Evolutionary conservation across 2,329 filamentous ascomycete species (phyloP).

Genomic region (Colletotrichum karsti): DNA sequence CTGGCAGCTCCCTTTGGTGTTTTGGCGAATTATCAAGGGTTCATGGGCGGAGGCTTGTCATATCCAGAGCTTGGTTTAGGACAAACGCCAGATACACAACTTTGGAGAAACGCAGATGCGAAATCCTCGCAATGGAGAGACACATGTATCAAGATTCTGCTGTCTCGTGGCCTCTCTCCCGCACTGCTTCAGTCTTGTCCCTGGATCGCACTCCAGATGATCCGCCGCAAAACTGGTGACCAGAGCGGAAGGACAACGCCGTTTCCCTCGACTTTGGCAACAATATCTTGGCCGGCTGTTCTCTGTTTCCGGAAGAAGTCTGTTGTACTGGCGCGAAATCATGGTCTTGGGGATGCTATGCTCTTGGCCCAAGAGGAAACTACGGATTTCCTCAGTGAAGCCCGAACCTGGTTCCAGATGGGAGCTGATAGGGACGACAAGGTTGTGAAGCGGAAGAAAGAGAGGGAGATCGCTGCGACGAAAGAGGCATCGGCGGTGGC

Average conservation of each 20-base stretch:
- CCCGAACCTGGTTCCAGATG: slow-evolving; percentile 57
- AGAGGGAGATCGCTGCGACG: slow-evolving; percentile 52
- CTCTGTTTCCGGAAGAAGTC: slow-evolving; percentile 61
- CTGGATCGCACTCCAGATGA: slow-evolving; percentile 62
- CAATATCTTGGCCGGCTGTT: slow-evolving; percentile 62
- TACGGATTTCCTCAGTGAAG: slow-evolving; percentile 58
- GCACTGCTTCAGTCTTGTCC: slow-evolving; percentile 51
- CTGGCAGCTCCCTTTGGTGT: slow-evolving; percentile 64
- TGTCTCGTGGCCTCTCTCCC: slow-evolving; percentile 57
- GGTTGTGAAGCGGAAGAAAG: slow-evolving; percentile 57
- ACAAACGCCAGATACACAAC: slow-evolving; percentile 63
- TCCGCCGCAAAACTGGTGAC: slow-evolving; percentile 53
- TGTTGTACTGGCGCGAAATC: slow-evolving; percentile 48
- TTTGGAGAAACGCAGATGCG: slow-evolving; percentile 50
- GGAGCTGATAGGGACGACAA: slow-evolving; percentile 56
- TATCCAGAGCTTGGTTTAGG: slow-evolving; percentile 46
- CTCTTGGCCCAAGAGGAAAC: slow-evolving; percentile 48
- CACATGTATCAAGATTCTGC: slow-evolving; percentile 59
- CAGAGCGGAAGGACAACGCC: slow-evolving; percentile 47
- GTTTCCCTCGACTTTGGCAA: slow-evolving; percentile 42
- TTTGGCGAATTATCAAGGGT: slow-evolving; percentile 51
- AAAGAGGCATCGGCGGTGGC: slow-evolving; percentile 53
- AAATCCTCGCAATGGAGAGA: slow-evolving; percentile 57
- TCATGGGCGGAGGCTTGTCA: slow-evolving; percentile 43
- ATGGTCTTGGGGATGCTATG: slow-evolving; percentile 48